Evolutionary conservation across 768 basidiomycete species (phyloP), one percentile per base, ranked within the genome.

Genomic region (Tulasnella sp.): DNA sequence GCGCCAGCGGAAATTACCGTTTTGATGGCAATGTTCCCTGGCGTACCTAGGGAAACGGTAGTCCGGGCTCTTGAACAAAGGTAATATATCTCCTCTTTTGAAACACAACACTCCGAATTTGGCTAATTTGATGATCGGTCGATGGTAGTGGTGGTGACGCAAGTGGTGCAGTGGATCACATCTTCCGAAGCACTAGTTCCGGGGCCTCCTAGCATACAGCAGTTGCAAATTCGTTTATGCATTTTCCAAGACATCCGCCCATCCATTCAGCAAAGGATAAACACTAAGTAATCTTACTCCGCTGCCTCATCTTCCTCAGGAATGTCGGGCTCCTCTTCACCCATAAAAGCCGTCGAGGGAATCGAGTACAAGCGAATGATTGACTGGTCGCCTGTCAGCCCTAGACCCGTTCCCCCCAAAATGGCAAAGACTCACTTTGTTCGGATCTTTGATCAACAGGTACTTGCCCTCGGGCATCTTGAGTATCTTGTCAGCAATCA

Each of bases 391-490:
- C 24, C 38, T 31, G 12, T 68, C 27, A 68, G 62, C 16, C n/a
- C n/a, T n/a, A n/a, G 5, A 2, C 18, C 18, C 6, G 27, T 7
- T 1, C 10, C 31, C 14, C 34, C 5, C 24, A 77, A 74, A 36
- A 73, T 27, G 1, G 74, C 38, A 34, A 38, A 21, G 12, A 38
- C 46, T 75, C 19, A 97, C 97, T 91, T 91, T 95, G 89, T 99
- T 99, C 24, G 98, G 97, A 86, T 99, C 98, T 86, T 97, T 98
- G 76, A 99, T 91, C 38, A 99, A 87, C 19, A 99, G 94, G 84
- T 98, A 99, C 85, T 98, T 98, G 85, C 98, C 98, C 86, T 99
- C 97, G 31, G 95, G 95, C 91, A 96, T 92, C 86, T 97, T 96
- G 91, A 98, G 91, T 85, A 94, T 94, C 80, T 99, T 86, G 83